Evolutionary conservation across 495 filamentous ascomycete genomes (phyloP).

Genomic region (Cenococcum geophilum): DNA sequence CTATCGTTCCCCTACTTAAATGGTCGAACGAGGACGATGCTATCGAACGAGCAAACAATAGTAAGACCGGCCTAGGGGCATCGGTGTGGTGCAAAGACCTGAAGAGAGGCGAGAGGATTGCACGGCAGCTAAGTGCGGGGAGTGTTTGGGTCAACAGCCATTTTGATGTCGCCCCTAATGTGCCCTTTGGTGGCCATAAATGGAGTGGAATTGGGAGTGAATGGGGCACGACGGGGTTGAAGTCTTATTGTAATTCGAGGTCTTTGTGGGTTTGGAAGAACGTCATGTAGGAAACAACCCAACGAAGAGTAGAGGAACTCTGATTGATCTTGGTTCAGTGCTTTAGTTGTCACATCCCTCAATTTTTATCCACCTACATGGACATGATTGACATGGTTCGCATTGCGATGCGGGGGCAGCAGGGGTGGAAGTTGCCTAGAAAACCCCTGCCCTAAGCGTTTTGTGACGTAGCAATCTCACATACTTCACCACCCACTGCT

Average conservation of each 20-base stretch:
- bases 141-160: conserved; percentile 52
- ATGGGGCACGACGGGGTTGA: conserved; percentile 18
- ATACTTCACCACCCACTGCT: too few species aligned
- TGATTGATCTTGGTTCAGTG: too few species aligned
- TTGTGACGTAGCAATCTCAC: too few species aligned
- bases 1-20: conserved; percentile 51
- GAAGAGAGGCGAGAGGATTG: conserved; percentile 46
- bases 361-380: too few species aligned
- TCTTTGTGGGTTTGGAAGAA: conserved; percentile 13
- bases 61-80: conserved; percentile 52
- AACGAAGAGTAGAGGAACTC: too few species aligned
- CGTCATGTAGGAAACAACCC: not conserved
- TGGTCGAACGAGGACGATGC: conserved; percentile 57
- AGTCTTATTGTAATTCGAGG: conserved; percentile 8
- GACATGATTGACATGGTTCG: too few species aligned
- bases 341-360: too few species aligned
- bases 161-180: conserved; percentile 11
- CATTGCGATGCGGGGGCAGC: too few species aligned
- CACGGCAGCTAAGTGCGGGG: conserved; percentile 48
- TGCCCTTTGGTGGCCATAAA: conserved; percentile 23
- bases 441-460: too few species aligned
- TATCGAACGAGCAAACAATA: conserved; percentile 49
- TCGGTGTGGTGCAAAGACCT: conserved; percentile 53
- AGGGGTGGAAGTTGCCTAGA: too few species aligned
- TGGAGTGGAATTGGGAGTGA: conserved; percentile 20